Evolutionary conservation across 2,329 filamentous ascomycete genomes (phyloP), one percentile per base, ranked within the genome.

Genomic region (Hirsutella minnesotensis): DNA sequence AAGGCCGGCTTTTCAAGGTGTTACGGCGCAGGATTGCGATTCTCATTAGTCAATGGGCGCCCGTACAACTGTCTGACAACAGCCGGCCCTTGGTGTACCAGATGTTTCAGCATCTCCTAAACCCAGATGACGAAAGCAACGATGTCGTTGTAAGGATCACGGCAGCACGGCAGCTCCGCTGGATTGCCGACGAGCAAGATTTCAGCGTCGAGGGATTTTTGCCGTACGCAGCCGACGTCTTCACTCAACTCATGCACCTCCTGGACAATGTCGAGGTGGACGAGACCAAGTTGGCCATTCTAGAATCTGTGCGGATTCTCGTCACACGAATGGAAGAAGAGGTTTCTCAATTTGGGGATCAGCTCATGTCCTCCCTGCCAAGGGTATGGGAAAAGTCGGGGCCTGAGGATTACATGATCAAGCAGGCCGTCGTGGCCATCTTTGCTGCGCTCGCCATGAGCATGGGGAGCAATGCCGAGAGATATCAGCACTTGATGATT

Each of bases 121-220:
- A 88, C 53, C 77, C 79, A 8, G 72, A 76, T 16, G 88, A 95
- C 53, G 69, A 77, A 8, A 70, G 79, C 46, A 98, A 98, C 55
- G 92, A 98, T 55, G 73, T 88, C 42, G 89, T 96, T 1, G 92
- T 98, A 27, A 80, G 87, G 13, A 82, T 96, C 42, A 95, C 90
- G 2, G 87, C 92, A 3, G 92, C 86, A 5, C 76, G 89, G 43
- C 86, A 94, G 53, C 75, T 98, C 40, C 82, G 83, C 52, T 75
- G 76, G 50, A 76, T 95, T 36, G 79, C 86, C 0, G 83, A 95
- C 52, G 87, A 94, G 36, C 87, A 89, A 59, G 83, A 83, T 42
- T 96, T 95, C 58, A 73, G 75, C 10, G 72, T 80, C 2, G 75
- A 83, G 4, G 66, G 70, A 10, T 95, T 96, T 58, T 57, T 84